Conservation (phyloP, 2,329 filamentous ascomycete species). For the Calonectria leucothoes region DNA sequence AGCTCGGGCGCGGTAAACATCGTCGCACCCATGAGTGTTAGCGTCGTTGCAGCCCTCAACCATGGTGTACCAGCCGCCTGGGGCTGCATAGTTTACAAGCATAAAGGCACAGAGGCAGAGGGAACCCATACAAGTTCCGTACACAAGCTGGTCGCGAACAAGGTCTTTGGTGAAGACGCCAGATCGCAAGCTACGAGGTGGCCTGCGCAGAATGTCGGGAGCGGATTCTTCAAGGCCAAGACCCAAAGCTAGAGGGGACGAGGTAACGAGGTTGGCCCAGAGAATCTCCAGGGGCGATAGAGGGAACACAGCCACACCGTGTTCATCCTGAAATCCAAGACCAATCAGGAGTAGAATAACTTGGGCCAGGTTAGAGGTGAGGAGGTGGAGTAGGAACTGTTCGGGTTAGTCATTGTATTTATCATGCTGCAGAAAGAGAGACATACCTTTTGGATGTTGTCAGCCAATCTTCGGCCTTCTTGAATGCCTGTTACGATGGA, state of each 20-base stretch:
- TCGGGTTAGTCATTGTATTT: slow-evolving; percentile 26
- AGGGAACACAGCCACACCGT: slow-evolving; percentile 73
- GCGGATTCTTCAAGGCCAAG: slow-evolving; percentile 77
- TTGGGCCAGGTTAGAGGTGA: slow-evolving; percentile 78
- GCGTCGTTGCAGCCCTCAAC: slow-evolving; percentile 68
- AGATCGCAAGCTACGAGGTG: slow-evolving; percentile 69
- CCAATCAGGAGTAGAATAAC: slow-evolving; percentile 76
- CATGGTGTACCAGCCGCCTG: slow-evolving; percentile 61
- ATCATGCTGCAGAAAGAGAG: no score
- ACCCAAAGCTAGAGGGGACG: slow-evolving; percentile 77
- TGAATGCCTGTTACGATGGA: slow-evolving; percentile 80
- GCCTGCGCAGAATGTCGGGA: slow-evolving; percentile 74
- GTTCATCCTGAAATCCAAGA: slow-evolving; percentile 73
- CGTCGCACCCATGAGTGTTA: slow-evolving; percentile 61
- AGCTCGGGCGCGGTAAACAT: slow-evolving; percentile 73
- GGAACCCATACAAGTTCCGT: slow-evolving; percentile 72
- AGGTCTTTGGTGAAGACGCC: slow-evolving; percentile 75
- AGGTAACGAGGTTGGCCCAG: slow-evolving; percentile 82
- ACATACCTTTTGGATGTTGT: slow-evolving; percentile 78
- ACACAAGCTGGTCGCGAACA: slow-evolving; percentile 74
- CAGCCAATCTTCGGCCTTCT: slow-evolving; percentile 76
- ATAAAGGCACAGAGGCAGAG: slow-evolving; percentile 72
- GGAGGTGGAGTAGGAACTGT: slow-evolving; percentile 72
- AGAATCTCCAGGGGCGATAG: slow-evolving; percentile 79
- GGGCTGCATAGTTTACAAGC: slow-evolving; percentile 64